These are phyloP conservation scores for Pseudomonodictys pantanalensis DNA, from an alignment of 495 filamentous ascomycete species.

Conservation along the genomic window DNA sequence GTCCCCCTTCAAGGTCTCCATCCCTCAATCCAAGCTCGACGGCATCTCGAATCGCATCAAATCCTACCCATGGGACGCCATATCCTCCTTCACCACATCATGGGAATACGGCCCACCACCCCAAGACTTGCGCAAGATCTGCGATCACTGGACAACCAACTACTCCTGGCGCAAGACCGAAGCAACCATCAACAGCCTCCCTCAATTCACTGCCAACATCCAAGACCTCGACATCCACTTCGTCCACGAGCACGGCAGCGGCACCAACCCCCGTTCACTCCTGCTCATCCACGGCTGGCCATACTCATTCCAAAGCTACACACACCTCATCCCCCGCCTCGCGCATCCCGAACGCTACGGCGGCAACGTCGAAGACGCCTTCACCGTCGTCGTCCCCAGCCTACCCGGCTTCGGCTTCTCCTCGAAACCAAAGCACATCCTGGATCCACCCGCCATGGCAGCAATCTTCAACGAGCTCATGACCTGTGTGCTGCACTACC, in stretches of 20 bases:
- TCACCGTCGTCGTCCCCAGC: conserved; percentile 29
- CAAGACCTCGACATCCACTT: conserved; percentile 47
- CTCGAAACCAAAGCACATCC: conserved; percentile 43
- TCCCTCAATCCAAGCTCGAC: conserved; percentile 11
- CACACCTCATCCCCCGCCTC: neutral
- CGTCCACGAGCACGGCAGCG: conserved; percentile 44
- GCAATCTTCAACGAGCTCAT: conserved; percentile 48
- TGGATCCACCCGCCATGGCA: conserved; percentile 42
- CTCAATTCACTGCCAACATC: conserved; percentile 43
- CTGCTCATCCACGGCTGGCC: conserved; percentile 50
- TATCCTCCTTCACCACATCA: neutral
- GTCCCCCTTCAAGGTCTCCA: conserved; percentile 5
- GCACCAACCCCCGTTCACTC: conserved; percentile 43
- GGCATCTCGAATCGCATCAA: neutral
- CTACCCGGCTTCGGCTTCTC: conserved; percentile 32
- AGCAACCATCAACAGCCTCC: conserved; percentile 44
- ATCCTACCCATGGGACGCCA: neutral
- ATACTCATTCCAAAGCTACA: conserved; percentile 6
- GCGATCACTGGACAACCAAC: conserved; percentile 44
- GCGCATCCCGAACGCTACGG: conserved; percentile 11
- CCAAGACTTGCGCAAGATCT: neutral
- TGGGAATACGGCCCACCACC: conserved; percentile 8
- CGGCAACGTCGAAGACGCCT: conserved; percentile 17
- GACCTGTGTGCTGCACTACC: conserved; percentile 43
- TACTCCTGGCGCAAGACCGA: conserved; percentile 53